A percentile compares a stretch with the other conserved stretches of the same genome.
Conservation (phyloP, 768 basidiomycete species). For the Nevesoporus exiguus region DNA sequence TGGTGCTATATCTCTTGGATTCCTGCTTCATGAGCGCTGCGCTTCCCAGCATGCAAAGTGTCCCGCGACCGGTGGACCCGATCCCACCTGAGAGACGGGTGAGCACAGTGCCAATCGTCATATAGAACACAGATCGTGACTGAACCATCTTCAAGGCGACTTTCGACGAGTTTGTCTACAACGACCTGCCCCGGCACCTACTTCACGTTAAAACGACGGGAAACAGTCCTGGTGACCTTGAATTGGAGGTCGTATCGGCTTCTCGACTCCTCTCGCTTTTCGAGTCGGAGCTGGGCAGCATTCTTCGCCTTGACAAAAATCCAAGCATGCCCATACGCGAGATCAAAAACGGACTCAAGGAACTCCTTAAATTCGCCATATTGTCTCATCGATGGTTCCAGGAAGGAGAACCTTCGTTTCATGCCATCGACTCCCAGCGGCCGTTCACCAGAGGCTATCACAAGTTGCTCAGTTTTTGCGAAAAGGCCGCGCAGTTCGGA, state of each 20-base stretch:
- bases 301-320: conserved; percentile 5
- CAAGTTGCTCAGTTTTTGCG: conserved; percentile 13
- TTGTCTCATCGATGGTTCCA: conserved; percentile 16
- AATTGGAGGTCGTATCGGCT: conserved; percentile 5
- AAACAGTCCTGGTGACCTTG: not conserved
- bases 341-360: conserved; percentile 1
- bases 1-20: not conserved
- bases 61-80: not conserved
- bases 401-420: conserved; percentile 8
- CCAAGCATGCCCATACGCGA: not conserved
- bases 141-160: not conserved
- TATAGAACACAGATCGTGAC: not conserved
- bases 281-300: not conserved
- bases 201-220: not conserved
- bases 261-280: conserved; percentile 7
- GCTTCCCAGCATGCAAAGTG: not conserved
- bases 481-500: conserved; percentile 1
- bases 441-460: conserved; percentile 8
- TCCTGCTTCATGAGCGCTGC: not conserved
- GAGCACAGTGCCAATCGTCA: not conserved
- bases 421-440: not conserved
- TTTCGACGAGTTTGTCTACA: conserved; percentile 15
- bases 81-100: conserved; percentile 12
- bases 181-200: conserved; percentile 8
- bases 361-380: conserved; percentile 10